Evolutionary conservation across 2,329 filamentous ascomycete species (phyloP), one percentile per base, ranked within the genome.

Genomic region (Colletotrichum agaves): DNA sequence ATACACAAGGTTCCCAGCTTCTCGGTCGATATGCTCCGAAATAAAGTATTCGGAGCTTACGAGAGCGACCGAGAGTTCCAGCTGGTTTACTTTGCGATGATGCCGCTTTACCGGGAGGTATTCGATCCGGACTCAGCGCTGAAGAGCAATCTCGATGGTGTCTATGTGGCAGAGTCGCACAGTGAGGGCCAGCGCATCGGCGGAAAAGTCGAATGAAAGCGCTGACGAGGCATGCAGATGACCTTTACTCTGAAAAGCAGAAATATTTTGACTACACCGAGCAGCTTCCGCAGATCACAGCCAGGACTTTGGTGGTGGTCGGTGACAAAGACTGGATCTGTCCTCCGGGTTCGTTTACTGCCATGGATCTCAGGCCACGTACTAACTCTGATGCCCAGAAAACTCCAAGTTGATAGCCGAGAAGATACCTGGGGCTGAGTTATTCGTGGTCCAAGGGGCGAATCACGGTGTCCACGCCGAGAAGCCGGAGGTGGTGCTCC

Each of bases 281-380:
- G 8, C 62, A 72, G 12, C 69, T 81, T 8, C 41, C 69, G 7
- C 55, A 63, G 7, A 75, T 80, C 23, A 75, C 70, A 5, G 77
- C 78, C 12, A 76, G 75, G 46, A 79, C 78, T 0, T 67, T 81
- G 37, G 75, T 81, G 2, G 61, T 81, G 10, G 78, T 80, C 3
- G 79, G 79, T 3, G 75, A 75, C 3, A 72, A 76, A 61, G 79
- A 81, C 60, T 81, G 79, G 79, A 81, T 81, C 13, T 81, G 79
- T 43, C 78, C 79, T 3, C 74, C 74, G 33, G 74, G 75, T 77
- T 69, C 39, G 73, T 37, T 50, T 39, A 7, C 35, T 37, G 6
- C 27, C 17, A 5, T 6, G 8, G 33, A 12, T 5, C 3, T 0
- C 3, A 15, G 11, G 33, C 10, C 10, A 13, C 2, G 7, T 17